Base-by-base conservation (phyloP, 352 stramenopile genomes). In the Globisporangium abappressorium region DNA sequence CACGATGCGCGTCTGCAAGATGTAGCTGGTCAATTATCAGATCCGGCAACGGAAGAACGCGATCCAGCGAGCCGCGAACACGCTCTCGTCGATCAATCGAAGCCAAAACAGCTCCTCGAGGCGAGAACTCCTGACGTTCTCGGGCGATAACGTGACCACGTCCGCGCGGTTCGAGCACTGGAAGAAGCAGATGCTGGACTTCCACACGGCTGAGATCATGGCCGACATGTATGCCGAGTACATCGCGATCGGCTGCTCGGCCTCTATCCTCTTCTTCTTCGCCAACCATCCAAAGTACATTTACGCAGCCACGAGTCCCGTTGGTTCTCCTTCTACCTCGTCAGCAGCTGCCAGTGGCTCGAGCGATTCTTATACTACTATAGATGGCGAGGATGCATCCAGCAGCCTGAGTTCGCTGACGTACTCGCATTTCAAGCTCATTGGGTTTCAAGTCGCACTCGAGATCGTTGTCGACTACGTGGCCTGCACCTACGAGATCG, bases 171-270 rank as follows among this genome's bases (percentile, higher is more conserved):
- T 26, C 24, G 24, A 61, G 41, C 22, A 14, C 3, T 68, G 63
- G 63, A 41, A 24, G 63, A 28, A 46, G 41, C 63, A 68, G 34
- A 22, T 55, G 22, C 6, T 68, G 2, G 57, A 70, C 38, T 57
- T 73, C 14, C 68, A 84, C 26, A 73, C 75, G 6, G 72, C 74
- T 0, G 79, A 86, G 43, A 11, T 71, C 11, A 77, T 73, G n/a
- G 68, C 78, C 18, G 75, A 84, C 43, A 86, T 86, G 76, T 80
- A 78, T 26, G 74, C 78, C 28, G 76, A 86, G 60, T 82, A 86
- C 47, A 80, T 86, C 22, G 72, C 74, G 0, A 81, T 84, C 26
- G 74, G 71, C 0, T 86, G 76, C 65, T 84, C 78, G 2, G 64
- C 75, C 61, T 81, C 69, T n/a, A 78, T 83, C 11, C 56, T 81